Evolutionary conservation across 352 stramenopile species (phyloP), one percentile per base, ranked within the genome.

Genomic region (Phytopythium ostracodes): DNA sequence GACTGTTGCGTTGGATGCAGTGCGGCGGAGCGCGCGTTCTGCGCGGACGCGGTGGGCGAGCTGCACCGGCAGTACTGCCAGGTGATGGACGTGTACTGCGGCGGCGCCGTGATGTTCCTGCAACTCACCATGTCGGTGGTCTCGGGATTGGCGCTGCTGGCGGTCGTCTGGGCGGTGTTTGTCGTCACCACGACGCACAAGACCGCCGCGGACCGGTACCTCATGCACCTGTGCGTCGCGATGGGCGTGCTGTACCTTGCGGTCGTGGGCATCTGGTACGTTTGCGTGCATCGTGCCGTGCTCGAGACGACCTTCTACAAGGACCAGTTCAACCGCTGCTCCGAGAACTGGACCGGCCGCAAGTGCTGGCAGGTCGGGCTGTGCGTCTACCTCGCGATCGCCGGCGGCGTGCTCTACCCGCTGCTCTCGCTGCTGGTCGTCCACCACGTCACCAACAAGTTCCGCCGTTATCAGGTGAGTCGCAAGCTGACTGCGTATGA

Each of bases 271-370:
- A 52, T 90, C 50, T 94, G 80, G 82, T 94, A 94, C 67, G 64
- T 87, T 31, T 78, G 69, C 50, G 76, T 94, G 22, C 91, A 87
- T 65, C 72, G 72, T 46, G 36, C 66, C 20, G 67, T 94, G 31
- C 68, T 94, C 18, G 65, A 79, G 46, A 87, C 84, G 56, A 81
- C 80, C 31, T 94, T 91, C 55, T 94, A 94, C 73, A 82, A 84
- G 59, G 81, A 94, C 64, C 79, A 94, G 63, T 90, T 71, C 60
- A 90, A 75, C 24, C 84, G 82, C 50, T 94, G 84, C 70, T 75
- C 58, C 12, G 75, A 84, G 54, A 91, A 91, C 61, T 51, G 71
- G 49, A 61, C 62, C 1, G 62, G 73, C 15, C 78, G 82, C n/a
- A 81, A 65, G 49, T 94, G 84, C 61, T 94, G 84, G 84, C 70